Base-by-base conservation (phyloP, 192 early-diverging fungal genomes). In the Backusella mclennaniae region DNA sequence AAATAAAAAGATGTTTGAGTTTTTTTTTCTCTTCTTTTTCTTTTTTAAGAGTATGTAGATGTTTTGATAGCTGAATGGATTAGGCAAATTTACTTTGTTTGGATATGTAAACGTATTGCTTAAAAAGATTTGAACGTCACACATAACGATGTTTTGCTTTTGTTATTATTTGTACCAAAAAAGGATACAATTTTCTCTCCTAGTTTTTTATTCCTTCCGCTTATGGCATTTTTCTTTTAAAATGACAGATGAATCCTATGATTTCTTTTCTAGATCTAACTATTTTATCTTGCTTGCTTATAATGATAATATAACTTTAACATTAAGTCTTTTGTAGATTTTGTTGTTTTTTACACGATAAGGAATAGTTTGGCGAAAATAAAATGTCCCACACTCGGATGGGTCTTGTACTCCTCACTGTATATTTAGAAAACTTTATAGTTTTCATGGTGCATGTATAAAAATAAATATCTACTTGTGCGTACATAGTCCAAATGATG, bases 71-170 rank as follows among this genome's bases (percentile, higher is more conserved):
- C 23, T 63, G 23, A 63, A 29, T 63, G 4, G 21, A 63, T 63
- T 68, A 36, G 67, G 67, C 29, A 68, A 68, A n/a, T 35, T 68
- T 68, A 68, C 67, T 68, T 35, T 35, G 67, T 68, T 68, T 68
- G 67, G 67, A n/a, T 68, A 68, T 68, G 67, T 68, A 68, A 68
- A 68, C 67, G 0, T n/a, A 68, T 68, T 68, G n/a, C 67, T 63
- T 63, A 63, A 63, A 63, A 63, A 29, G 56, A 29, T 1, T 19
- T 4, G 0, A 29, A 31, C 9, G 56, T 63, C 26, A 63, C 56
- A 63, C 56, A 63, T 9, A 63, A 23, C 26, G 56, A 23, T 63
- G 26, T 59, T 59, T 59, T 23, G n/a, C n/a, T 23, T n/a, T 56
- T 59, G 56, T 63, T 63, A 26, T 63, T 63, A 0, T 59, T 59